Conservation (phyloP, 805 yeast genomes). For the Ogataea paraovalis region DNA sequence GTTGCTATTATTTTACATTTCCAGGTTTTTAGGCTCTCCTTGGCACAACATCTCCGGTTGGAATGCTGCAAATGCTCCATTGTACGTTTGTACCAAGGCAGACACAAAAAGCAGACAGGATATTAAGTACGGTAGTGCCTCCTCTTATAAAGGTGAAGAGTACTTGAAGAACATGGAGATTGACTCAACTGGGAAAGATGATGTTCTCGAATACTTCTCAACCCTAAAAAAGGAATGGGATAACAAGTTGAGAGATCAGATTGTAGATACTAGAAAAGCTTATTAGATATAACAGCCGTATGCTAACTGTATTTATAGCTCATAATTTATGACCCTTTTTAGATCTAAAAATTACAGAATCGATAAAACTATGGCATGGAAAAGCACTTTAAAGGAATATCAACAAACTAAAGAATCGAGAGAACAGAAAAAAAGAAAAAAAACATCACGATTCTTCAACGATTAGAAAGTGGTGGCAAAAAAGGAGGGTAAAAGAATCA, state of each 20-base stretch:
- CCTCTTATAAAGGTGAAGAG: slow-evolving; percentile 60
- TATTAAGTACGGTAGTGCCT: slow-evolving; percentile 71
- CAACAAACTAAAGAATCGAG: too few relatives aligned
- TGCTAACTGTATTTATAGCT: too few relatives aligned
- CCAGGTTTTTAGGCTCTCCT: slow-evolving; percentile 77
- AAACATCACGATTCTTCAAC: too few relatives aligned
- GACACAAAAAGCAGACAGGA: slow-evolving; percentile 44
- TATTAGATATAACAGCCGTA: slow-evolving; percentile 4
- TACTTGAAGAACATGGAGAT: slow-evolving; percentile 52
- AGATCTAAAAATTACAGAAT: too few relatives aligned
- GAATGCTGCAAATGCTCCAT: slow-evolving; percentile 84
- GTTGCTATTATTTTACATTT: slow-evolving; percentile 77
- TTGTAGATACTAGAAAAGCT: slow-evolving; percentile 32
- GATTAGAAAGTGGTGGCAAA: too few relatives aligned
- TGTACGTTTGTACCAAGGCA: slow-evolving; percentile 56
- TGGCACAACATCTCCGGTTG: slow-evolving; percentile 90
- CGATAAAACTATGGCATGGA: too few relatives aligned
- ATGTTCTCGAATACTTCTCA: slow-evolving; percentile 63
- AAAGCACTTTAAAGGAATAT: too few relatives aligned
- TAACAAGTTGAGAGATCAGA: slow-evolving; percentile 66
- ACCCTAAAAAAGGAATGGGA: slow-evolving; percentile 66
- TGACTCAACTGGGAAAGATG: slow-evolving; percentile 61
- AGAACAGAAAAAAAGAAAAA: too few relatives aligned
- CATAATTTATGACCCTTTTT: neutral
- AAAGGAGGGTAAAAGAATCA: neutral